Evolutionary conservation across 2,329 filamentous ascomycete species (phyloP).

Genomic region (Penicillium sp.): DNA sequence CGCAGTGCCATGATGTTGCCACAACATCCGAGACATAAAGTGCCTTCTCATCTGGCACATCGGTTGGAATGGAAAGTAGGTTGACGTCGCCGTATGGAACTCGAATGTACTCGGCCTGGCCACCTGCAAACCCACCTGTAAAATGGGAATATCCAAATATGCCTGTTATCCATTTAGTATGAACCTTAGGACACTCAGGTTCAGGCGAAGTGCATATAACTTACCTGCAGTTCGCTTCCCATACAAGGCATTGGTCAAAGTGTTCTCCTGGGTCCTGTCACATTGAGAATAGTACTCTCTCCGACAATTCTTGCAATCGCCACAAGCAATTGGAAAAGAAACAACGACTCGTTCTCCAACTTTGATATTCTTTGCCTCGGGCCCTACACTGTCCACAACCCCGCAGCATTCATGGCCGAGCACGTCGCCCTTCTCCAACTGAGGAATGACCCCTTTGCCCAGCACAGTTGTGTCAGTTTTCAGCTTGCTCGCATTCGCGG

Average conservation of each 20-base stretch:
- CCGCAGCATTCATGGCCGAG: constrained; percentile 54
- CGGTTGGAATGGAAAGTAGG: constrained; percentile 66
- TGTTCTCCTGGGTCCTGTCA: constrained; percentile 69
- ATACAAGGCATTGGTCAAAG: constrained; percentile 64
- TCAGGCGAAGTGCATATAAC: neutral
- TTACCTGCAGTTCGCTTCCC: constrained; percentile 63
- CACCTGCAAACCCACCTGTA: constrained; percentile 77
- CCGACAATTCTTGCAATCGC: constrained; percentile 64
- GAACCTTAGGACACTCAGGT: neutral
- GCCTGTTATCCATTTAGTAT: constrained; percentile 23
- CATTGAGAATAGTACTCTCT: constrained; percentile 72
- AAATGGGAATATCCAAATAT: constrained; percentile 67
- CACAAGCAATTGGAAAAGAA: constrained; percentile 70
- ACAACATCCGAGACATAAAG: constrained; percentile 76
- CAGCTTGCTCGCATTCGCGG: neutral
- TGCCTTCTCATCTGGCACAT: constrained; percentile 74
- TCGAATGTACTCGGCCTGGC: constrained; percentile 77
- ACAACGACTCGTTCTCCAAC: constrained; percentile 66
- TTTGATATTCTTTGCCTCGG: constrained; percentile 46
- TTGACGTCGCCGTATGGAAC: constrained; percentile 76
- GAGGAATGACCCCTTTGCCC: constrained; percentile 41
- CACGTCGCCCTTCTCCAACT: constrained; percentile 58
- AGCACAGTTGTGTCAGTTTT: neutral
- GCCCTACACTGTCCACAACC: constrained; percentile 48
- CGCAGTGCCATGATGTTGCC: constrained; percentile 68